Conservation (phyloP, 306 rosid species). For the Cotoneaster glaucophyllus region DNA sequence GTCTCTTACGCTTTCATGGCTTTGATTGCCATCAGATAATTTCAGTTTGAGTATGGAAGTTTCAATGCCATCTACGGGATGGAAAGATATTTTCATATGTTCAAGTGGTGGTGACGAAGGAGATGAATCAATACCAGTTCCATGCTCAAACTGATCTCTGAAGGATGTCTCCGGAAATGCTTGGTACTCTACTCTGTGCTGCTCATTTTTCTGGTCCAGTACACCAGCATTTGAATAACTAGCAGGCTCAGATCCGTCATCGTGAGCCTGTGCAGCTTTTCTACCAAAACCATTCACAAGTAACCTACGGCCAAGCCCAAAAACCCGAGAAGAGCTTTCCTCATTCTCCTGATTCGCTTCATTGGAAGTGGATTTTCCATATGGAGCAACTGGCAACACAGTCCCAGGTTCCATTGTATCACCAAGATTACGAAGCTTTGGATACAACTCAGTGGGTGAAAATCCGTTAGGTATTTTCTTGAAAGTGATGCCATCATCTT, state of each 20-base stretch:
- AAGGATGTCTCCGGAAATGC: slow-evolving; percentile 31
- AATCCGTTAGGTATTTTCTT: slow-evolving; percentile 11
- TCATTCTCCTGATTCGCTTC: slow-evolving; percentile 31
- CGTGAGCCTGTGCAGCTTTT: slow-evolving; percentile 35
- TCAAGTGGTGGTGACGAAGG: slow-evolving; percentile 94
- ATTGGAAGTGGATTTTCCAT: slow-evolving; percentile 27
- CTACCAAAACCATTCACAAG: slow-evolving; percentile 59
- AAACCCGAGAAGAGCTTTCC: slow-evolving; percentile 50
- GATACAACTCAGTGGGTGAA: slow-evolving; percentile 8
- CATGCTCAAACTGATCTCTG: slow-evolving; percentile 35
- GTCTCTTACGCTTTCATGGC: slow-evolving; percentile 49
- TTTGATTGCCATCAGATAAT: slow-evolving; percentile 67
- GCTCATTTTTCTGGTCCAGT: slow-evolving; percentile 40
- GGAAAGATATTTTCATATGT: slow-evolving; percentile 94
- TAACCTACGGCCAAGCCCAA: slow-evolving; percentile 70
- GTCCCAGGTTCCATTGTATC: slow-evolving; percentile 28
- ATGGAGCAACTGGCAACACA: slow-evolving; percentile 26
- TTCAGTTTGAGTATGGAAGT: slow-evolving; percentile 62
- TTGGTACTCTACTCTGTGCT: slow-evolving; percentile 21
- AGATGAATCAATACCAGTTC: slow-evolving; percentile 43
- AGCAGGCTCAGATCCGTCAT: slow-evolving; percentile 39
- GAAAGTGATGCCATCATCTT: slow-evolving; percentile 29
- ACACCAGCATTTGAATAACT: slow-evolving; percentile 34
- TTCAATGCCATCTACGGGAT: slow-evolving; percentile 55
- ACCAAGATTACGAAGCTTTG: slow-evolving; percentile 14